Conservation (phyloP, 768 basidiomycete genomes). For the Xerocomus potaroensis region DNA sequence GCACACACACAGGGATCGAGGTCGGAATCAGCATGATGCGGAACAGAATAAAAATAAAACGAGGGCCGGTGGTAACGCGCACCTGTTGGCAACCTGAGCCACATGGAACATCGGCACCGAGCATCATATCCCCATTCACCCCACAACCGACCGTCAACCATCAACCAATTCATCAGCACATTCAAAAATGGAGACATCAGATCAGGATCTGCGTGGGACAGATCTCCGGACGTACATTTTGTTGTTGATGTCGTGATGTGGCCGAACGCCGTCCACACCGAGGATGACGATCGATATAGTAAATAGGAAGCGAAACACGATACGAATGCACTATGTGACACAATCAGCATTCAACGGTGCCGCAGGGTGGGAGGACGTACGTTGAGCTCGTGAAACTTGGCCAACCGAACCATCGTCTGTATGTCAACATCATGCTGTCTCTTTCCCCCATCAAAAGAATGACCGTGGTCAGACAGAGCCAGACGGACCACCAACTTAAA, state of each 20-base stretch:
- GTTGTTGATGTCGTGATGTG: slow-evolving; percentile 62
- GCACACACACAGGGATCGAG: too few species aligned
- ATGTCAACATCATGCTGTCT: slow-evolving; percentile 59
- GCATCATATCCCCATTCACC: too few species aligned
- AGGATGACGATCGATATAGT: slow-evolving; percentile 60
- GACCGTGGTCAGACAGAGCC: neutral
- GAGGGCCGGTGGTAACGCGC: neutral
- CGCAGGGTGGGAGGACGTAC: slow-evolving; percentile 38
- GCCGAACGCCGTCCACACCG: slow-evolving; percentile 62
- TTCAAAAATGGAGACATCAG: too few species aligned
- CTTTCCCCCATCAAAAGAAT: slow-evolving; percentile 31
- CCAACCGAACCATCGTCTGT: slow-evolving; percentile 63
- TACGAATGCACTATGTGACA: slow-evolving; percentile 54
- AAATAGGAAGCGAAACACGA: slow-evolving; percentile 73
- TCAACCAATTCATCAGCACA: too few species aligned
- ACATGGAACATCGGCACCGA: too few species aligned
- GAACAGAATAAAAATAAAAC: too few species aligned
- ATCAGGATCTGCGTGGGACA: neutral
- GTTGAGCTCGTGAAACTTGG: slow-evolving; percentile 80
- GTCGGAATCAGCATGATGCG: too few species aligned
- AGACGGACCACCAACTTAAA: neutral
- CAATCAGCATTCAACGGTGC: neutral
- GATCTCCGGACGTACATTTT: slow-evolving; percentile 49
- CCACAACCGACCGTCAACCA: too few species aligned
- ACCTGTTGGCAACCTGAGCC: slow-evolving; percentile 30